Conservation (phyloP, 345 rosid species). For the Sisymbrium irio region DNA sequence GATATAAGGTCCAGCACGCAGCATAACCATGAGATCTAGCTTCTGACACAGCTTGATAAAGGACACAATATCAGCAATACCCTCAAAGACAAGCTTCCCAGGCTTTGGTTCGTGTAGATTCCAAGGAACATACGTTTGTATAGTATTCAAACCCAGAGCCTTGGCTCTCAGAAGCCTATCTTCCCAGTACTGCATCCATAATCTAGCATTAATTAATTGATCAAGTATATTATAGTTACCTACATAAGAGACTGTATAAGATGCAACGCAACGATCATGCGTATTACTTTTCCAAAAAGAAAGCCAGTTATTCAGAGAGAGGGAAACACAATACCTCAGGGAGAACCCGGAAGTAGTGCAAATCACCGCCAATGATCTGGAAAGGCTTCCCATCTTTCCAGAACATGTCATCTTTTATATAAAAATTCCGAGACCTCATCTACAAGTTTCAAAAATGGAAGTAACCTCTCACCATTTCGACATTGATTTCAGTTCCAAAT, state of each 20-base stretch:
- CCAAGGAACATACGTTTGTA: constrained; percentile 94
- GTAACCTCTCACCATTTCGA: background rate
- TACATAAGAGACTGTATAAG: background rate
- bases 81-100: constrained; percentile 64
- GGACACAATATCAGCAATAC: constrained; percentile 68
- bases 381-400: constrained; percentile 76
- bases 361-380: constrained; percentile 85
- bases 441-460: constrained; percentile 6
- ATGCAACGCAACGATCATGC: background rate
- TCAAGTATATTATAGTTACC: background rate
- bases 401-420: constrained; percentile 71
- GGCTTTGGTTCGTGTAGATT: constrained; percentile 93
- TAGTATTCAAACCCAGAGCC: constrained; percentile 82
- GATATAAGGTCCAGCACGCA: constrained; percentile 91
- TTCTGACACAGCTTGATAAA: constrained; percentile 80
- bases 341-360: constrained; percentile 86
- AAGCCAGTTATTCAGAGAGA: background rate
- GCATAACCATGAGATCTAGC: constrained; percentile 80
- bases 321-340: constrained; percentile 54
- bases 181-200: constrained; percentile 73
- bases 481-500: background rate
- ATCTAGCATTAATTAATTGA: constrained; percentile 1
- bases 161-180: constrained; percentile 83
- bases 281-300: background rate
- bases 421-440: constrained; percentile 41